A percentile compares a stretch with the other conserved stretches of the same genome.
Conservation (phyloP, 208 protist genomes). For the Lotmaria passim region DNA sequence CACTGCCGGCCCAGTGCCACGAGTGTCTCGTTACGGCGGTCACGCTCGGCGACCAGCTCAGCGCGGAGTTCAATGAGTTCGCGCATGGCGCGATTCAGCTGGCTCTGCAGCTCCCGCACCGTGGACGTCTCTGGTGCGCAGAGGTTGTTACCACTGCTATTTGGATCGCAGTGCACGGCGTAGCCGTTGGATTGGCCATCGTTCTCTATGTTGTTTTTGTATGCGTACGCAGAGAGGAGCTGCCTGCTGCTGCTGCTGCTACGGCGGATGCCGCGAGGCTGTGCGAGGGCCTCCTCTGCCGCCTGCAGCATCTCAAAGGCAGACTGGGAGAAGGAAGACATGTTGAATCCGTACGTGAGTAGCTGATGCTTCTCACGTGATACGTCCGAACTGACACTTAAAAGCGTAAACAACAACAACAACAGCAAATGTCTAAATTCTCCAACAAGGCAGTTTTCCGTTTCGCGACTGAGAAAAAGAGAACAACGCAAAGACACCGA, state of each 20-base stretch:
- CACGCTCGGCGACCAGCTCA: constrained; percentile 69
- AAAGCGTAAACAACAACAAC: no score
- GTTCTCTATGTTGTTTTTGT: background rate
- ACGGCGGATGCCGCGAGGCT: constrained; percentile 11
- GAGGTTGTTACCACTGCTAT: background rate
- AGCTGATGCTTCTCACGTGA: no score
- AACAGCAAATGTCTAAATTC: no score
- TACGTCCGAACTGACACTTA: no score
- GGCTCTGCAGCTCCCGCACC: constrained; percentile 54
- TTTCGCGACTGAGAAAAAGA: no score
- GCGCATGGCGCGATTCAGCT: constrained; percentile 61
- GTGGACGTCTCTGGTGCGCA: background rate
- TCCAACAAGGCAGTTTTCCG: no score
- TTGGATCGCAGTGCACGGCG: background rate
- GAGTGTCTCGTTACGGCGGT: constrained; percentile 61
- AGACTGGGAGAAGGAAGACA: constrained; percentile 67
- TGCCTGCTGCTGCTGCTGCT: background rate
- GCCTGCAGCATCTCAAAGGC: constrained; percentile 67
- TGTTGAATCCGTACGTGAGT: no score
- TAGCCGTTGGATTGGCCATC: background rate
- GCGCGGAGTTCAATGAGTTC: constrained; percentile 65
- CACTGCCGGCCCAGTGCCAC: constrained; percentile 63
- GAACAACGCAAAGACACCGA: no score
- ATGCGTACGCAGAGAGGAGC: background rate
- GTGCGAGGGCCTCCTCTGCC: constrained; percentile 67